Evolutionary conservation across 2,329 filamentous ascomycete species (phyloP).

Genomic region (Amauroascus niger): DNA sequence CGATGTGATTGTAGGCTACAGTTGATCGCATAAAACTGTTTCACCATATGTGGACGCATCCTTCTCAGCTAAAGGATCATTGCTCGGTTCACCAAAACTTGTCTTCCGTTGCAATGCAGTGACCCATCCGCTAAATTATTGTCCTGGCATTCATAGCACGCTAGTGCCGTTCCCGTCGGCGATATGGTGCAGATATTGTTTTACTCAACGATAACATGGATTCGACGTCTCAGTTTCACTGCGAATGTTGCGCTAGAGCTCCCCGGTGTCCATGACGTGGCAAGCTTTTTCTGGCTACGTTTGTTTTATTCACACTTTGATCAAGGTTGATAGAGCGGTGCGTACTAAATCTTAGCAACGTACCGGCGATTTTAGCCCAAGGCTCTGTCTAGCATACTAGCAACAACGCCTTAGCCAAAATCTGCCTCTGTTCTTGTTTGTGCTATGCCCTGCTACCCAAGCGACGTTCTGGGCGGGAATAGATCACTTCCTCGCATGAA

Average conservation of each 20-base stretch:
- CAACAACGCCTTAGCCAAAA: neutral
- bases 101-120: slow-evolving; percentile 4
- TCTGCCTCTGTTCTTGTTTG: neutral
- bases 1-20: neutral
- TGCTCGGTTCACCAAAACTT: slow-evolving; percentile 1
- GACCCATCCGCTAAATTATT: slow-evolving; percentile 3
- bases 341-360: neutral
- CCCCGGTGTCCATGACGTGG: slow-evolving; percentile 17
- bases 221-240: slow-evolving; percentile 7
- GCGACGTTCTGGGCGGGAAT: neutral
- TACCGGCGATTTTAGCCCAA: neutral
- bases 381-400: neutral
- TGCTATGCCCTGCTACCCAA: neutral
- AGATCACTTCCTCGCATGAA: neutral
- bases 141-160: neutral
- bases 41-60: slow-evolving; percentile 6
- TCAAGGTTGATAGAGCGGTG: neutral
- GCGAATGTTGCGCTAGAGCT: slow-evolving; percentile 9
- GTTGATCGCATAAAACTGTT: slow-evolving; percentile 6
- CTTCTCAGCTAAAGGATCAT: slow-evolving; percentile 10
- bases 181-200: slow-evolving; percentile 2
- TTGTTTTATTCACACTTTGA: neutral
- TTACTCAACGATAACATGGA: slow-evolving; percentile 12
- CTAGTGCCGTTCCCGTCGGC: neutral
- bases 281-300: slow-evolving; percentile 14